Base-by-base conservation (phyloP, 2,329 filamentous ascomycete genomes). In the Leptographium lundbergii region DNA sequence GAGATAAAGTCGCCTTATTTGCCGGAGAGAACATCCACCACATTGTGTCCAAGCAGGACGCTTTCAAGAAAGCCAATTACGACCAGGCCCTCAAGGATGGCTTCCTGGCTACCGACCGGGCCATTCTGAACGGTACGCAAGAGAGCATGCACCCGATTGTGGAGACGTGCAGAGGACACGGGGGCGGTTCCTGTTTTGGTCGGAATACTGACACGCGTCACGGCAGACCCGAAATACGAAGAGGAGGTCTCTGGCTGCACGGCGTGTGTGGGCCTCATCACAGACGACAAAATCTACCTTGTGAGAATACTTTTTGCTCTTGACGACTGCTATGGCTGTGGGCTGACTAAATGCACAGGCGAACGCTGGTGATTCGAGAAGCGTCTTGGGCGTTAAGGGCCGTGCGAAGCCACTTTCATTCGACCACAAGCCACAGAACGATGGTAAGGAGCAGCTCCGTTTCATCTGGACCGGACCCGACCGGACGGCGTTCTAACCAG, bases 161-260 rank as follows among this genome's bases (percentile, higher is more conserved):
- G 17, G 42, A 19, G 42, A n/a, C 48, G 11, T 25, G 14, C 27
- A n/a, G 17, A 19, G 17, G 54, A 19, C 22, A 14, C 2, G 24
- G 25, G 10, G n/a, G 54, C 25, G 54, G n/a, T 36, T 39, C 39
- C 24, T 17, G 19, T 19, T 34, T 51, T 7, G 39, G 19, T 27
- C 13, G 13, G 42, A 32, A 25, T 57, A 27, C 60, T 62, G 47
- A 61, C 61, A 13, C 34, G 52, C 36, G 62, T 50, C 63, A n/a
- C n/a, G 1, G 58, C 73, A 99, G 94, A 99, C 74, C 90, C 94
- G 65, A 89, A 88, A 73, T 97, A 97, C 71, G 90, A 96, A 71
- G 92, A 97, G 68, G 94, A 99, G 74, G 91, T 97, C 60, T 99
- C 94, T 62, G 94, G 94, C 65, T 99, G 94, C 77, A 99, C 94